Conservation (phyloP, 176 grass and related monocot genomes). For the Tuctoria greenei region DNA sequence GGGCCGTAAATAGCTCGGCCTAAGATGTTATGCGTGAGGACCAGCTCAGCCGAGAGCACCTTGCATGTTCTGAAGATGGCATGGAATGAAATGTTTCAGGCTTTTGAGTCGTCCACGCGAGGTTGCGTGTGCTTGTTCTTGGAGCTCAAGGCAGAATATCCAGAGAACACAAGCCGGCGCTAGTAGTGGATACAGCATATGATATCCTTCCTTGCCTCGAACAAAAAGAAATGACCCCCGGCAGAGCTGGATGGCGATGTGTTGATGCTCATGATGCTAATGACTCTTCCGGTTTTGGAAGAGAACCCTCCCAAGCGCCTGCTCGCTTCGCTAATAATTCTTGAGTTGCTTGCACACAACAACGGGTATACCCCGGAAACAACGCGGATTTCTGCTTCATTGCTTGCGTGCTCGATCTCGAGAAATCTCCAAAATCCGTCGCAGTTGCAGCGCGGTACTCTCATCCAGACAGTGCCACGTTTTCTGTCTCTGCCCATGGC, state of each 20-base stretch:
- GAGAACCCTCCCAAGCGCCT: too few species aligned
- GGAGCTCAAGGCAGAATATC: not conserved
- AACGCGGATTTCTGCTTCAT: not conserved
- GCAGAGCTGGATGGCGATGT: not conserved
- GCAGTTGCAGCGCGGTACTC: not conserved
- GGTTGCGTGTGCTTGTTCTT: not conserved
- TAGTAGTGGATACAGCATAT: not conserved
- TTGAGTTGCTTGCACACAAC: too few species aligned
- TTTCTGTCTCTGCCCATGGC: not conserved
- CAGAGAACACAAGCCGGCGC: not conserved
- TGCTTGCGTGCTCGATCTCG: conserved; percentile 11
- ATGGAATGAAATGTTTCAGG: not conserved
- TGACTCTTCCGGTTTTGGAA: too few species aligned
- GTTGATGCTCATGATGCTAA: too few species aligned
- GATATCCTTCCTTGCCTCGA: not conserved
- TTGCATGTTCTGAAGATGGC: not conserved
- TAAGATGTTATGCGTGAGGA: not conserved
- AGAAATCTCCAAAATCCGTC: not conserved
- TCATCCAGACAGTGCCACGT: not conserved
- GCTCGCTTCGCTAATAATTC: too few species aligned
- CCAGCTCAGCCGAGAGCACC: too few species aligned
- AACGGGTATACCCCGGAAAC: too few species aligned
- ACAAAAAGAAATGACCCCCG: not conserved
- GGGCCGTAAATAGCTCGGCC: too few species aligned
- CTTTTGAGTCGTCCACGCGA: not conserved